Evolutionary conservation across 257 asterid genomes (phyloP), one percentile per base, ranked within the genome.

Genomic region (Solanum clarkiae): DNA sequence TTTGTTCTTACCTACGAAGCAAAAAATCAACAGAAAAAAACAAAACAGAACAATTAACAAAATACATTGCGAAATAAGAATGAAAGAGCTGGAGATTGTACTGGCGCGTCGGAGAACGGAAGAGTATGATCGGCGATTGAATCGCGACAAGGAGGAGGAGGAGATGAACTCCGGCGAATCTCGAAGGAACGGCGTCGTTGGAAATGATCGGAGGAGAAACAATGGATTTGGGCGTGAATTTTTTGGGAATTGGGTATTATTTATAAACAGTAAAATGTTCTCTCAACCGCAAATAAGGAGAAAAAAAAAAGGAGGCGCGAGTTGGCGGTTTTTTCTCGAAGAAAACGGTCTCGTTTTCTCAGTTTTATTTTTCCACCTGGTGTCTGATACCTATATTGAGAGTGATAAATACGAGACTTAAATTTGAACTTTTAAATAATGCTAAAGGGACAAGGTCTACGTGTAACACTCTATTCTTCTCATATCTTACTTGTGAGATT

Each of bases 341-440:
- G 40, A 3, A 36, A 36, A 36, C 40, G 40, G 40, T 36, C 5
- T 36, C 40, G 40, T 36, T 36, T 36, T 36, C 40, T 36, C 40
- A 36, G 4, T 56, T 54, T 45, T 9, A 1, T 13, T 13, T 8
- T 13, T 4, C 1, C 8, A 0, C 8, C 1, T 0, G 0, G 2
- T 9, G 10, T 2, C 1, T n/a, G 24, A 60, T n/a, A 60, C 10
- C 0, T 10, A 0, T 59, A 20, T 59, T 10, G 0, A 20, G 10
- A 36, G 0, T 0, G 6, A 36, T 4, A 36, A 36, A 36, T 36
- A 36, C 6, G 40, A 36, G 40, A 36, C 40, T 4, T 6, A 36
- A 36, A 36, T 36, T 0, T 36, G 6, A 36, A 36, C 6, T 36
- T 36, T 36, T 36, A 36, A 36, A 36, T 3, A 36, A 36, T 4